Evolutionary conservation across 208 protist genomes (phyloP).

Genomic region (Trypanosoma theileri): DNA sequence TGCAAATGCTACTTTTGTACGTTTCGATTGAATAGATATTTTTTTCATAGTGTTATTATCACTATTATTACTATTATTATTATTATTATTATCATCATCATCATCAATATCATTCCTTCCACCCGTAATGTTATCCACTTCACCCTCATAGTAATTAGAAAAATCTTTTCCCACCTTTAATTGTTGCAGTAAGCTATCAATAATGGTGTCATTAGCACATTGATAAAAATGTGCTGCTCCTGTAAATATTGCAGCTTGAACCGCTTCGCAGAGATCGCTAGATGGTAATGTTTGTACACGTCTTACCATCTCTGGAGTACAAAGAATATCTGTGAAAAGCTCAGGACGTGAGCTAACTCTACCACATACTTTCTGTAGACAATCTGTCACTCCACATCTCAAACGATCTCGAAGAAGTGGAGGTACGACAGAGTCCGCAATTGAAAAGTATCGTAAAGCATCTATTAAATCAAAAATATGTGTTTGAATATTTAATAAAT

Average conservation of each 20-base stretch:
- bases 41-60: neutral
- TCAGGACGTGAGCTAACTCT: constrained; percentile 1
- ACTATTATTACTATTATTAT: neutral
- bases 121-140: neutral
- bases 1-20: constrained; percentile 43
- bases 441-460: constrained; percentile 17
- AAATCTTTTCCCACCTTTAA: neutral
- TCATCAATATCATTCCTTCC: constrained; percentile 5
- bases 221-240: constrained; percentile 30
- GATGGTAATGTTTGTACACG: constrained; percentile 20
- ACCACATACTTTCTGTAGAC: constrained; percentile 23
- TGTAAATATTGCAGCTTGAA: constrained; percentile 24
- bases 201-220: constrained; percentile 13
- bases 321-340: constrained; percentile 29
- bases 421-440: constrained; percentile 14
- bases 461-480: constrained; percentile 23
- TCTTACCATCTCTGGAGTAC: constrained; percentile 19
- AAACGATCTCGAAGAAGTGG: constrained; percentile 15
- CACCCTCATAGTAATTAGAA: neutral
- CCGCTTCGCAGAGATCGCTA: constrained; percentile 15
- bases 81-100: neutral
- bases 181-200: constrained; percentile 1
- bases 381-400: constrained; percentile 8
- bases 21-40: constrained; percentile 27
- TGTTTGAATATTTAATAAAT: neutral